phyloP scores from a whole-genome alignment of 164 flowering plant species.

The Stephania japonica region DNA sequence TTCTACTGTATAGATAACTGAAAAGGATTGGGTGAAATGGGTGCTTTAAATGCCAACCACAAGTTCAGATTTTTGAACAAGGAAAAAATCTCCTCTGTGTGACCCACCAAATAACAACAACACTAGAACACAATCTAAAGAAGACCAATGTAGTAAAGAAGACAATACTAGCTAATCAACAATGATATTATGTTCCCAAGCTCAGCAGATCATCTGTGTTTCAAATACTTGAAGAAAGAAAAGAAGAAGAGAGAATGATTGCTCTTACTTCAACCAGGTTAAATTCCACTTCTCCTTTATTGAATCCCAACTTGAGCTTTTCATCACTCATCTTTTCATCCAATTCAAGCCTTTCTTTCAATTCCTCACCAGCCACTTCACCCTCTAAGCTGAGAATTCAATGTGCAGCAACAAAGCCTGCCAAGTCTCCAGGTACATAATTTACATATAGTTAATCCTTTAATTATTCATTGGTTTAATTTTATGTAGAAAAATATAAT shows the following conservation, averaged over 20 bases:
- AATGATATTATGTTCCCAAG: neutral
- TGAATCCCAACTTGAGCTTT: slow-evolving; percentile 17
- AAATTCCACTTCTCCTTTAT: slow-evolving; percentile 23
- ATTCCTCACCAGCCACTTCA: slow-evolving; percentile 10
- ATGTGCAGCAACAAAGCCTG: slow-evolving; percentile 72
- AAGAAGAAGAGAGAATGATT: slow-evolving; percentile 23
- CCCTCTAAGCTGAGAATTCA: slow-evolving; percentile 30
- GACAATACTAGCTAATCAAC: neutral
- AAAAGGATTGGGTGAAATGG: slow-evolving; percentile 10
- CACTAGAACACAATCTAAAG: slow-evolving; percentile 2
- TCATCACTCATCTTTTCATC: slow-evolving; percentile 20
- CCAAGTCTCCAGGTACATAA: slow-evolving; percentile 80
- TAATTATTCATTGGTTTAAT: neutral
- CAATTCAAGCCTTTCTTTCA: slow-evolving; percentile 15
- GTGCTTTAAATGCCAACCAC: slow-evolving; percentile 42
- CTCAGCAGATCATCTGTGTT: neutral
- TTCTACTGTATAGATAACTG: no score
- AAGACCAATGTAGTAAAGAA: neutral
- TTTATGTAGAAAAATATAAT: neutral
- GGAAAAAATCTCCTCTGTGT: slow-evolving; percentile 17
- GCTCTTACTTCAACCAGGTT: slow-evolving; percentile 33
- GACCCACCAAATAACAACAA: slow-evolving; percentile 14
- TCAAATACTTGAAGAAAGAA: neutral
- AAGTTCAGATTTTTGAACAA: slow-evolving; percentile 39
- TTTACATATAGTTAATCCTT: neutral